Base-by-base conservation (phyloP, 2,329 filamentous ascomycete genomes). In the Colletotrichum gloeosporioides region DNA sequence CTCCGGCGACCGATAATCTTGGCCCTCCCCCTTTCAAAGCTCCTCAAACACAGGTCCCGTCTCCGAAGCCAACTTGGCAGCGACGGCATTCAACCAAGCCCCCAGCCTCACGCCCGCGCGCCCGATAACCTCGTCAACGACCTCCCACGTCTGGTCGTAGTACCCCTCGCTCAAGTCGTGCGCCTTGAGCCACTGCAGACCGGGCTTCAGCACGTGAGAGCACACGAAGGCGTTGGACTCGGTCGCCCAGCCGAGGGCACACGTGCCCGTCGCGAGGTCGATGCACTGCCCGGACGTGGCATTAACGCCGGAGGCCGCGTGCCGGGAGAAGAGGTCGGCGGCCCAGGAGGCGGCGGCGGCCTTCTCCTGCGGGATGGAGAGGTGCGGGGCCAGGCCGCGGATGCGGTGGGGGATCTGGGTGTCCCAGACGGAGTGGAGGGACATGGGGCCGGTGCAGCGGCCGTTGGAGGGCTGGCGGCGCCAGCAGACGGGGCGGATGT, bases 401-500 rank as follows among this genome's bases (percentile, higher is more conserved):
- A 77, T 62, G 53, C 72, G 72, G 66, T 75, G 75, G 32, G 75
- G 75, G 39, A 77, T 77, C 66, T 77, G 71, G 8, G 75, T 71
- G 67, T 77, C 75, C 75, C 75, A 77, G 72, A 77, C 75, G 55
- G 71, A 75, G 72, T 77, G 75, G 31, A 77, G 72, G 57, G 67
- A 71, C 74, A 76, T 74, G 16, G 74, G 74, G 13, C 74, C 74
- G 12, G 71, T 69, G 62, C 72, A 75, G 53, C 34, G 61, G 39
- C 75, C 75, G 49, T 75, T 15, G 44, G 12, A 31, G 59, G 75
- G 71, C 55, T 75, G 67, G 15, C 71, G 61, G 63, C 72, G 66
- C 75, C 75, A 77, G 75, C 75, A 77, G 39, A 77, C 75, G 67
- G 75, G 75, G 31, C 74, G 63, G 65, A 76, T 76, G 69, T 74